phyloP scores from a whole-genome alignment of 805 yeast species.

The Yamadazyma nakazawae region DNA sequence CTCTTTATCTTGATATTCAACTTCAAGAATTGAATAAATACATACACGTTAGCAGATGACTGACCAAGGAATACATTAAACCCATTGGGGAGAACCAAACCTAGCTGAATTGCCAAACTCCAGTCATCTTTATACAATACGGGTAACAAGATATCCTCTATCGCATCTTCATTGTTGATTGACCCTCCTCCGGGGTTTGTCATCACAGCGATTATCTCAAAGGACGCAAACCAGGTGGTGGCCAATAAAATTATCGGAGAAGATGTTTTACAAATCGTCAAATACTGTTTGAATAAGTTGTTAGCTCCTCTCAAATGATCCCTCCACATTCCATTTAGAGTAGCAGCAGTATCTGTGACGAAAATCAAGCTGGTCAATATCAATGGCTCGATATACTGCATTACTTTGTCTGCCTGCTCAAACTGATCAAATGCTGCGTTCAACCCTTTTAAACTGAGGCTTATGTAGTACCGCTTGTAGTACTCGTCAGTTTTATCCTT shows the following conservation, averaged over 20 bases:
- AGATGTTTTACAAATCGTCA: slow-evolving; percentile 19
- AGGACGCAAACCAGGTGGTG: slow-evolving; percentile 49
- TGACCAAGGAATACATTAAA: slow-evolving; percentile 45
- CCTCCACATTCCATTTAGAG: slow-evolving; percentile 50
- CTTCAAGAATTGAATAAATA: slow-evolving; percentile 33
- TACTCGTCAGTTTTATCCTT: slow-evolving; percentile 11
- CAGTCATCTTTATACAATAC: slow-evolving; percentile 22
- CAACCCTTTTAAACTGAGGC: slow-evolving; percentile 13
- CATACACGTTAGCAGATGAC: slow-evolving; percentile 30
- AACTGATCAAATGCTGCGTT: slow-evolving; percentile 12
- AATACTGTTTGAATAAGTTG: slow-evolving; percentile 48
- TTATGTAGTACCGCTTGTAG: slow-evolving; percentile 11
- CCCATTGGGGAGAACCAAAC: slow-evolving; percentile 38
- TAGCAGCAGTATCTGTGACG: slow-evolving; percentile 52
- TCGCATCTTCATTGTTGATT: slow-evolving; percentile 35
- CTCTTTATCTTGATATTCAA: slow-evolving; percentile 19
- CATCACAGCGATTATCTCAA: slow-evolving; percentile 51
- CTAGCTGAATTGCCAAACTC: slow-evolving; percentile 22
- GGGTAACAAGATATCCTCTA: slow-evolving; percentile 19
- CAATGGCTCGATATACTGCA: slow-evolving; percentile 55
- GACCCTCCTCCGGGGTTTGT: slow-evolving; percentile 52
- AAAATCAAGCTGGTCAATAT: slow-evolving; percentile 56
- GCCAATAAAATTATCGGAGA: slow-evolving; percentile 46
- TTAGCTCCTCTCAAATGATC: slow-evolving; percentile 58
- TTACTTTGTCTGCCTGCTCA: slow-evolving; percentile 13